Conservation (phyloP, 2,329 filamentous ascomycete species). For the Fusarium subglutinans region DNA sequence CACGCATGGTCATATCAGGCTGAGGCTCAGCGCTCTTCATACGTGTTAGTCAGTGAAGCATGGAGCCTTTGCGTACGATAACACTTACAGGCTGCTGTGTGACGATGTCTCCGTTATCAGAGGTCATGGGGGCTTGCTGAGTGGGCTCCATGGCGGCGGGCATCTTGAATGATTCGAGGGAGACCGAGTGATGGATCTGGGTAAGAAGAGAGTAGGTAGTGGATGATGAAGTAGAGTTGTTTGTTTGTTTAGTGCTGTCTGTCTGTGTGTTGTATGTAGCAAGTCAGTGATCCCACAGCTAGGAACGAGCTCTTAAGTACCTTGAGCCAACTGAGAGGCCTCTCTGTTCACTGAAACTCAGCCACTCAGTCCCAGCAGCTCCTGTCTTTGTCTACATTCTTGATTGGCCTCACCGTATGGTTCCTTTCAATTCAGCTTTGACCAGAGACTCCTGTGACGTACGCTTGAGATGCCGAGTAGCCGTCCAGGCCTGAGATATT, state of each 20-base stretch:
- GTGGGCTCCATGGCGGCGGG: constrained; percentile 52
- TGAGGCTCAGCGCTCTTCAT: constrained; percentile 52
- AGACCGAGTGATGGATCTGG: neutral
- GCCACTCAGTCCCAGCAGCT: constrained; percentile 3
- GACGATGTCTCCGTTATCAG: constrained; percentile 48
- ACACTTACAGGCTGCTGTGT: constrained; percentile 54
- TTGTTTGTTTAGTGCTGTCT: constrained; percentile 13
- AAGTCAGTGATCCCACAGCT: constrained; percentile 22
- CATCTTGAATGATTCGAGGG: constrained; percentile 46
- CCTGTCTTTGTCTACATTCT: neutral
- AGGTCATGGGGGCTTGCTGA: constrained; percentile 57
- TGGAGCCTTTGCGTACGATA: neutral
- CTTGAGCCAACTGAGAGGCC: constrained; percentile 20
- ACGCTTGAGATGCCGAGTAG: constrained; percentile 32
- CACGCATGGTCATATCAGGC: constrained; percentile 54
- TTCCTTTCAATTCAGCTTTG: neutral
- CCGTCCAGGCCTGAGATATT: constrained; percentile 10
- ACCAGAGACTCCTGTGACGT: constrained; percentile 22
- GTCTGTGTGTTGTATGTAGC: constrained; percentile 14
- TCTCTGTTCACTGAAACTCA: constrained; percentile 10
- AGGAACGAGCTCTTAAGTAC: constrained; percentile 28
- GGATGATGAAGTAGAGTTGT: constrained; percentile 21
- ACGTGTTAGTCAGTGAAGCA: neutral
- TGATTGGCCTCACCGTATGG: constrained; percentile 20
- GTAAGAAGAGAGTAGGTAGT: neutral